A percentile compares a stretch with the other conserved stretches of the same genome.
These are phyloP conservation scores for Hibiscus mutabilis DNA, from an alignment of 345 rosid genomes.

Conservation along the genomic window DNA sequence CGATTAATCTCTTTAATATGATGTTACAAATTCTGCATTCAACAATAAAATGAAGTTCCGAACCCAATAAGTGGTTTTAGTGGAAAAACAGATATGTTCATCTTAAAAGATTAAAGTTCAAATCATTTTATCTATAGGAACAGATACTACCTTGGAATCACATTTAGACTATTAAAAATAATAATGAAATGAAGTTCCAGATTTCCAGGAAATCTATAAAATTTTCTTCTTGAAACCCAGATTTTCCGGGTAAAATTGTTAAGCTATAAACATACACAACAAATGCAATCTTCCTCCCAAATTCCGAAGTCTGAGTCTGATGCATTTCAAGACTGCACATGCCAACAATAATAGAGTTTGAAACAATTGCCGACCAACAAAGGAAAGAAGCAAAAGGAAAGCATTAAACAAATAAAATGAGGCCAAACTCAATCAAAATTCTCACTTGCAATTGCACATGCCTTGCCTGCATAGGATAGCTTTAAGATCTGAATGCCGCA, in stretches of 20 bases:
- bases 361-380: constrained; percentile 7
- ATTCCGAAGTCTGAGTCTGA: not conserved
- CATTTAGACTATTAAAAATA: too few species aligned
- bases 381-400: not conserved
- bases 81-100: too few species aligned
- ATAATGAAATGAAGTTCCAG: too few species aligned
- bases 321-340: not conserved
- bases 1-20: too few species aligned
- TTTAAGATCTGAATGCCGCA: constrained; percentile 1
- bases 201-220: not conserved
- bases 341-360: constrained; percentile 1
- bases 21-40: too few species aligned
- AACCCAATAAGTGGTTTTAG: too few species aligned
- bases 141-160: too few species aligned
- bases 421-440: not conserved
- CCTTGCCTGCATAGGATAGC: not conserved
- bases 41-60: not conserved
- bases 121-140: too few species aligned
- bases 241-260: not conserved
- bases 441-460: constrained; percentile 13
- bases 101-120: too few species aligned
- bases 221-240: not conserved
- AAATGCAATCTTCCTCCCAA: constrained; percentile 1
- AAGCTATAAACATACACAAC: not conserved
- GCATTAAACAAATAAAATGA: not conserved